Evolutionary conservation across 768 basidiomycete species (phyloP).

Genomic region (Termitomyces sp.): DNA sequence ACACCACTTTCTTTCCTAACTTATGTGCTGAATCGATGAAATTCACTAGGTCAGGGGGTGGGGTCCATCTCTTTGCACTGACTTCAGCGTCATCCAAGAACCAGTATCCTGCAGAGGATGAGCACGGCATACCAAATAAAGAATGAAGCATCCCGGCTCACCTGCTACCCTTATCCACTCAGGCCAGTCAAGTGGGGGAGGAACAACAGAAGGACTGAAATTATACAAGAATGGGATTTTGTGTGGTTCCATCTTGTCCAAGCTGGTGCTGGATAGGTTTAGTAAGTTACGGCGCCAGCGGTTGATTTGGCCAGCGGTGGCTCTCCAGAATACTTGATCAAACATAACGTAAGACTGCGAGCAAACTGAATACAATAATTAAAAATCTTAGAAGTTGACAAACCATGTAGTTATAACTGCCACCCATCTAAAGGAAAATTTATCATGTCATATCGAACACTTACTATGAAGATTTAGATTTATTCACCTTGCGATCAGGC

Average conservation of each 20-base stretch:
- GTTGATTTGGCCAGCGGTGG: constrained; percentile 90
- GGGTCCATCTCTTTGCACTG: constrained; percentile 82
- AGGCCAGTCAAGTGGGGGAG: constrained; percentile 95
- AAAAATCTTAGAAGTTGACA: constrained; percentile 10
- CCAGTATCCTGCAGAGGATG: constrained; percentile 78
- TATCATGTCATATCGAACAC: not conserved
- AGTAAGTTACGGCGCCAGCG: constrained; percentile 82
- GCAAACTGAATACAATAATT: constrained; percentile 2
- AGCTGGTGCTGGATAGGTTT: constrained; percentile 70
- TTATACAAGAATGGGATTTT: constrained; percentile 98
- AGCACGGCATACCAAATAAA: not conserved
- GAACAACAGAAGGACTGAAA: constrained; percentile 87
- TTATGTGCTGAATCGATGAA: constrained; percentile 81
- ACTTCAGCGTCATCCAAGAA: constrained; percentile 93
- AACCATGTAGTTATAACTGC: constrained; percentile 98
- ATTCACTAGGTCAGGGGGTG: constrained; percentile 69
- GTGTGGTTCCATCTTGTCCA: constrained; percentile 96
- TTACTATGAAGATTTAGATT: not conserved
- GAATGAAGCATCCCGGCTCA: constrained; percentile 18
- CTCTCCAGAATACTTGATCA: constrained; percentile 97
- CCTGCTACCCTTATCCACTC: constrained; percentile 97
- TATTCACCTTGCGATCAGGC: constrained; percentile 79
- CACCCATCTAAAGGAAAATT: constrained; percentile 72
- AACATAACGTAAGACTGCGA: constrained; percentile 89
- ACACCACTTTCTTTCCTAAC: constrained; percentile 83